Percentiles rank a stretch among this genome's conserved stretches.
Conservation (phyloP, 129 eudicot genomes). For the Flaveria sonorensis region DNA sequence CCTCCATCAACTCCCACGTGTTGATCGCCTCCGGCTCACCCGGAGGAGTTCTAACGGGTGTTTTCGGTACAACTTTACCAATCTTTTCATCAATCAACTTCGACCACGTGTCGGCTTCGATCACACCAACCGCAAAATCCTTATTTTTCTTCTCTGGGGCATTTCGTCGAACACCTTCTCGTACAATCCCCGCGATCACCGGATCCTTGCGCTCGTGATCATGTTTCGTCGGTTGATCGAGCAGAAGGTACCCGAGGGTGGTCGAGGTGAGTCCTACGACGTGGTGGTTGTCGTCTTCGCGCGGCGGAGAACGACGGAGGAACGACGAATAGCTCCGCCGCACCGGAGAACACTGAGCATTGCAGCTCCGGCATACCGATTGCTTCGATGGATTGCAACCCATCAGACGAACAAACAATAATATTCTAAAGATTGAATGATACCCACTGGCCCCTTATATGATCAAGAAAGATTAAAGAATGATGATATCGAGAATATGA, state of each 20-base stretch:
- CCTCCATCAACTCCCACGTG: slow-evolving; percentile 90
- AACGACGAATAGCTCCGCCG: slow-evolving; percentile 67
- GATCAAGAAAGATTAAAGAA: slow-evolving; percentile 6
- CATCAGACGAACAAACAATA: slow-evolving; percentile 37
- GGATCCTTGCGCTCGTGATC: neutral
- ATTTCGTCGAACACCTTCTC: neutral
- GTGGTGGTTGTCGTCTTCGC: slow-evolving; percentile 48
- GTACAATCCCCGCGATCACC: too few species aligned
- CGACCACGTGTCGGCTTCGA: slow-evolving; percentile 75
- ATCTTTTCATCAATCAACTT: slow-evolving; percentile 63
- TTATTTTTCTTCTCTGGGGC: slow-evolving; percentile 15
- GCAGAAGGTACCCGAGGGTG: slow-evolving; percentile 55
- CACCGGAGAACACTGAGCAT: slow-evolving; percentile 52
- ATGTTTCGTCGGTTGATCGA: slow-evolving; percentile 10
- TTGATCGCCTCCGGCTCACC: slow-evolving; percentile 87
- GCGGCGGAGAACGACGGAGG: slow-evolving; percentile 40
- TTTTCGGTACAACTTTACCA: slow-evolving; percentile 45
- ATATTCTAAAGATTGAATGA: neutral
- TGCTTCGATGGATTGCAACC: slow-evolving; percentile 84
- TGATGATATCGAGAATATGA: slow-evolving; percentile 8
- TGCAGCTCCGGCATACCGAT: slow-evolving; percentile 64
- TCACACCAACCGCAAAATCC: slow-evolving; percentile 54
- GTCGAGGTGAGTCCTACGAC: slow-evolving; percentile 67
- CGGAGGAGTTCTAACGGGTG: slow-evolving; percentile 66
- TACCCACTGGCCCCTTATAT: slow-evolving; percentile 21